Evolutionary conservation across 2,329 filamentous ascomycete genomes (phyloP), one percentile per base, ranked within the genome.

Genomic region (Fusarium poae): DNA sequence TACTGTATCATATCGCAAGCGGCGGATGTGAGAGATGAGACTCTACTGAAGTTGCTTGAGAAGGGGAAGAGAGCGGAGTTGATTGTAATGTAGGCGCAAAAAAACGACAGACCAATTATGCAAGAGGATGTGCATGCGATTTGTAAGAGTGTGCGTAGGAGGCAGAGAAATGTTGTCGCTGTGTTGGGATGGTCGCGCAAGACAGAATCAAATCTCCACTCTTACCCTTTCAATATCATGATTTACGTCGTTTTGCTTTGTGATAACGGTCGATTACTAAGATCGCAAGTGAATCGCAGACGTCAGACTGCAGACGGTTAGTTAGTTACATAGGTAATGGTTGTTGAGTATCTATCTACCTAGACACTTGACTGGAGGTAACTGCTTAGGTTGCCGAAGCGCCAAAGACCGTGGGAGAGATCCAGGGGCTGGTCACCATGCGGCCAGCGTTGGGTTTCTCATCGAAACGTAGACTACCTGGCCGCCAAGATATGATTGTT

Each of bases 1-100:
- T 78, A 78, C 53, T 78, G 76, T 78, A 79, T 63, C 67, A 79
- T 78, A 79, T 45, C 55, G 64, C 64, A 60, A 67, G 65, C 53
- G 62, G 62, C 45, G 58, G 54, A 67, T 46, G 60, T 48, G 65
- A 62, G 60, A 69, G 62, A 70, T 27, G 59, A 57, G 46, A 44
- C 45, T 62, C 45, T 61, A 57, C 50, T 18, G 45, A 65, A 29
- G 54, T 50, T 29, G 50, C 32, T 56, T 32, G 57, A 49, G 57
- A 48, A 46, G 46, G 56, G 57, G 50, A 48, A 56, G 58, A 56
- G 50, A 57, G 54, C 58, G 70, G 62, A 44, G 42, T 59, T 68
- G 63, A 57, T 71, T 71, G 57, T 72, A 72, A 70, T 70, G 50
- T 65, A 71, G 68, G 66, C 62, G 70, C 55, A 62, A 52, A 52